Evolutionary conservation across 2,329 filamentous ascomycete species (phyloP).

Genomic region (Coniochaeta sp.): DNA sequence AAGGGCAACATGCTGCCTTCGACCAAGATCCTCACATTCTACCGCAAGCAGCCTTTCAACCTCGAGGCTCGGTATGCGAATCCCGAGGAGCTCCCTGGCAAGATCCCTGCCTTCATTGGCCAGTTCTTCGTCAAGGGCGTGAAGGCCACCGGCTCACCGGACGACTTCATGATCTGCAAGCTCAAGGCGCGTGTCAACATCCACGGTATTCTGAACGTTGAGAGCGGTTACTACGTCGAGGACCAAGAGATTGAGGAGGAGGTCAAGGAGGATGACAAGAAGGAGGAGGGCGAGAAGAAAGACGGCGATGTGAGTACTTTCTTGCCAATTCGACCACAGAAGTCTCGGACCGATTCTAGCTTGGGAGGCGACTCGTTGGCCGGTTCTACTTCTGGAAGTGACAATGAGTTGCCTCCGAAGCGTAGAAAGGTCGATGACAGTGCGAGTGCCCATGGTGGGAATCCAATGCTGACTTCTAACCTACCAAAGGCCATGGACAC

Average conservation of each 20-base stretch:
- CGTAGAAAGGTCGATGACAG: conserved; percentile 2
- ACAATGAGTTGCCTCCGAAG: background rate
- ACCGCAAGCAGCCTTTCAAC: conserved; percentile 95
- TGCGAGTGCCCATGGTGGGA: conserved; percentile 1
- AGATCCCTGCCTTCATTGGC: conserved; percentile 90
- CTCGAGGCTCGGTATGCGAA: conserved; percentile 91
- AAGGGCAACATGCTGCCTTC: conserved; percentile 94
- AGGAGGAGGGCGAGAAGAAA: conserved; percentile 43
- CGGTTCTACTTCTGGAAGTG: background rate
- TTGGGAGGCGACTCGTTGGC: background rate
- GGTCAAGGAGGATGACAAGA: conserved; percentile 30
- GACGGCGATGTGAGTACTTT: conserved; percentile 63
- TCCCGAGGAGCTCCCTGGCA: conserved; percentile 78
- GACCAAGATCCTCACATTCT: conserved; percentile 98
- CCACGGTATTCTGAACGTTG: conserved; percentile 91
- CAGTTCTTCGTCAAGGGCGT: conserved; percentile 97
- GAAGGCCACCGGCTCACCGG: conserved; percentile 75
- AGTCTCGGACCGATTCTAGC: background rate
- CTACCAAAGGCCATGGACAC: conserved; percentile 71
- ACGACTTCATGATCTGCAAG: conserved; percentile 99
- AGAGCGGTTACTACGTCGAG: conserved; percentile 96
- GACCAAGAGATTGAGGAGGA: conserved; percentile 89
- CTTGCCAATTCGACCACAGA: conserved; percentile 1
- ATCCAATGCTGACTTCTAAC: conserved; percentile 12
- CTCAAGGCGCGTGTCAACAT: conserved; percentile 95